phyloP scores from a whole-genome alignment of 2,329 filamentous ascomycete species.

The Claviceps monticola region DNA sequence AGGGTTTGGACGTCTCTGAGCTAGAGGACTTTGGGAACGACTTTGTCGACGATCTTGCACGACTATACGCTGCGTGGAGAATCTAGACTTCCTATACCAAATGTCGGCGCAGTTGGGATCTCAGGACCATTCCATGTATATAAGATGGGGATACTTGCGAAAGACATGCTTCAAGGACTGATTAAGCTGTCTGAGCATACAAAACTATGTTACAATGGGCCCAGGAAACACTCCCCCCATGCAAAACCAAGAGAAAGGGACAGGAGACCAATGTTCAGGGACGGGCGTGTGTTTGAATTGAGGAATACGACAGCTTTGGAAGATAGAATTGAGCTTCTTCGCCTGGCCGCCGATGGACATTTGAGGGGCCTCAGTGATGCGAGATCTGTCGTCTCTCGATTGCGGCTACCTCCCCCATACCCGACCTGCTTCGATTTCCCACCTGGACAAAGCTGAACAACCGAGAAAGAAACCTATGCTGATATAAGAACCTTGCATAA shows the following conservation, averaged over 20 bases:
- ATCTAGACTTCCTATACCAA: constrained; percentile 5
- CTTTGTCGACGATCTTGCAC: constrained; percentile 15
- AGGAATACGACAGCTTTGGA: background rate
- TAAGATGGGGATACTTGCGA: background rate
- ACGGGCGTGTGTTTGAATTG: background rate
- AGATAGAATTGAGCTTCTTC: background rate
- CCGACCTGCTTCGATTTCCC: constrained; percentile 3
- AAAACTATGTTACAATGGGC: constrained; percentile 2
- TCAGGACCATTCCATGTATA: constrained; percentile 1
- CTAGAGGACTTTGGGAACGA: constrained; percentile 17
- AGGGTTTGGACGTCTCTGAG: constrained; percentile 8
- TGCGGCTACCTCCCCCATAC: constrained; percentile 6
- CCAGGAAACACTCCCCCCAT: background rate
- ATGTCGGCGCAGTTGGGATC: background rate
- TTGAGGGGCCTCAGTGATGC: background rate
- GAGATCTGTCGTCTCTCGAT: background rate
- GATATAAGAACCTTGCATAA: background rate
- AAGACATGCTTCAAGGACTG: background rate
- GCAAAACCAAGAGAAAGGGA: background rate
- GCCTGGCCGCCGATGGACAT: background rate
- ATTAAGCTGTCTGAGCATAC: background rate
- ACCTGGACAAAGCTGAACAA: constrained; percentile 7
- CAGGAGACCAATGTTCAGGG: background rate
- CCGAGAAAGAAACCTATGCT: constrained; percentile 8
- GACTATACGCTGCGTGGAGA: constrained; percentile 11